Conservation (phyloP, 768 basidiomycete species). For the Tricholoma hemisulphureum region DNA sequence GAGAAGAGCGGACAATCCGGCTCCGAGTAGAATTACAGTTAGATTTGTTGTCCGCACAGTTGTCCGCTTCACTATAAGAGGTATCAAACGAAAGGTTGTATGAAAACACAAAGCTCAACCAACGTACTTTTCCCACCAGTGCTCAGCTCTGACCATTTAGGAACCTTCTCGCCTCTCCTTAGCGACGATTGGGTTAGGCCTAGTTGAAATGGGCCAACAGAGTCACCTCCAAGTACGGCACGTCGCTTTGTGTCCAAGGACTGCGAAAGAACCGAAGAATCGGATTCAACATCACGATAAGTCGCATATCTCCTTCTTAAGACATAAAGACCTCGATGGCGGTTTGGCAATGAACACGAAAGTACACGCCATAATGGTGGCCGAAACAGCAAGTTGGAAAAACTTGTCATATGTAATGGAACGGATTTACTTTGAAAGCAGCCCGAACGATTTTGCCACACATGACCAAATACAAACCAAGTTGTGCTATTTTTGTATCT, state of each 20-base stretch:
- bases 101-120: not conserved
- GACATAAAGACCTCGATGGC: conserved; percentile 5
- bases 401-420: conserved; percentile 13
- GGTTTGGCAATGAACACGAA: conserved; percentile 6
- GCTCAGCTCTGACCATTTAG: conserved; percentile 80
- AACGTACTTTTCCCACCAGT: conserved; percentile 70
- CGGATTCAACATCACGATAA: conserved; percentile 41
- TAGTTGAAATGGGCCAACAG: conserved; percentile 76
- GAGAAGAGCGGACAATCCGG: conserved; percentile 72
- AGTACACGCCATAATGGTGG: conserved; percentile 7
- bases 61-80: conserved; percentile 43
- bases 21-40: conserved; percentile 69
- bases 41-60: conserved; percentile 50
- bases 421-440: not conserved
- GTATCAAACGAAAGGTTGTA: not conserved
- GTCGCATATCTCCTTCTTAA: conserved; percentile 44
- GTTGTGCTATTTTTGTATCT: too few species aligned
- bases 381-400: conserved; percentile 14
- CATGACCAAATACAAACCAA: too few species aligned
- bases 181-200: conserved; percentile 60
- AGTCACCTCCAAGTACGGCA: conserved; percentile 47
- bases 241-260: conserved; percentile 61
- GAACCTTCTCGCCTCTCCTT: conserved; percentile 51
- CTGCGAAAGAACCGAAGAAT: conserved; percentile 57
- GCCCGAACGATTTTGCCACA: conserved; percentile 1